Percentiles rank a stretch among this genome's conserved stretches.
Conservation (phyloP, 1,139 yeast genomes). For the Arxiozyma heterogenica region DNA sequence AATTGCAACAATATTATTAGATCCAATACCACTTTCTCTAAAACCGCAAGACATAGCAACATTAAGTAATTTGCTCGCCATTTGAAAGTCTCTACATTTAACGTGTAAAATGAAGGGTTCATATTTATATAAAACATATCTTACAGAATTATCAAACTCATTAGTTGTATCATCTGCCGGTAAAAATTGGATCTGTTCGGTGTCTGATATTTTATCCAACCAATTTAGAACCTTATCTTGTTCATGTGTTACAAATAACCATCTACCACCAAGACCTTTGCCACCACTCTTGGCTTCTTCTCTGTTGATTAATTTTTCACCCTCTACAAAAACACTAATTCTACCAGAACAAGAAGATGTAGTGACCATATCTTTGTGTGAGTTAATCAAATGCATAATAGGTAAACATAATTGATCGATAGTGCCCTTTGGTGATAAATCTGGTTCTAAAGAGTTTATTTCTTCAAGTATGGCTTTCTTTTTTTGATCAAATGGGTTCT, state of each 20-base stretch:
- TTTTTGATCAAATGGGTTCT: constrained; percentile 60
- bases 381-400: constrained; percentile 56
- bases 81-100: constrained; percentile 52
- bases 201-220: constrained; percentile 32
- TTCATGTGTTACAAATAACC: constrained; percentile 79
- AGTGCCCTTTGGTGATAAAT: constrained; percentile 77
- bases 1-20: constrained; percentile 69
- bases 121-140: constrained; percentile 63
- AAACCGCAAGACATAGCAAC: constrained; percentile 79
- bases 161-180: not conserved
- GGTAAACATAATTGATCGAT: constrained; percentile 68
- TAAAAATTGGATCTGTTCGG: not conserved
- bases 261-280: constrained; percentile 76
- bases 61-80: constrained; percentile 56
- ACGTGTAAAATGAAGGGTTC: constrained; percentile 83
- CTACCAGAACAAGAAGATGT: constrained; percentile 87
- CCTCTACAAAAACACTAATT: constrained; percentile 72
- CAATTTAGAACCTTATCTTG: constrained; percentile 42
- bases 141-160: constrained; percentile 10
- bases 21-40: constrained; percentile 79
- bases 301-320: constrained; percentile 31
- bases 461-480: constrained; percentile 50
- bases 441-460: constrained; percentile 45
- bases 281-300: constrained; percentile 48
- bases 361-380: constrained; percentile 61